Conservation (phyloP, 495 filamentous ascomycete species). For the Hypoxylon fragiforme region DNA sequence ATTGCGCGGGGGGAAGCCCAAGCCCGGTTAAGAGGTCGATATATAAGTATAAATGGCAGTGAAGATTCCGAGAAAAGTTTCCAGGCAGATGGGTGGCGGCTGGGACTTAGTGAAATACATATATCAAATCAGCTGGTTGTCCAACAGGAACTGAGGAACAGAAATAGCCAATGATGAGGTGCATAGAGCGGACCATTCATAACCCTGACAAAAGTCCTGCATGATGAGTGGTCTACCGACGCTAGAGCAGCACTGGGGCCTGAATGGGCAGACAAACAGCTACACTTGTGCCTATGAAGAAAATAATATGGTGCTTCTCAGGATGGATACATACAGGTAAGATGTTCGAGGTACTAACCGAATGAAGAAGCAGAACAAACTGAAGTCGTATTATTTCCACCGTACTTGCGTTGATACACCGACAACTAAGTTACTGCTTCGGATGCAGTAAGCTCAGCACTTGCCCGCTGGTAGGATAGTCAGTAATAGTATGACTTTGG, state of each 20-base stretch:
- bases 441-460: constrained; percentile 36
- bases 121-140: constrained; percentile 39
- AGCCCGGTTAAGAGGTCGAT: constrained; percentile 27
- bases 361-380: constrained; percentile 24
- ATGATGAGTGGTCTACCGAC: constrained; percentile 46
- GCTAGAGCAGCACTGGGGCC: constrained; percentile 34
- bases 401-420: constrained; percentile 33
- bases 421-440: constrained; percentile 31
- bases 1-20: constrained; percentile 15
- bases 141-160: constrained; percentile 37
- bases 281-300: constrained; percentile 23
- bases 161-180: constrained; percentile 43
- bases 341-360: constrained; percentile 18
- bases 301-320: constrained; percentile 22
- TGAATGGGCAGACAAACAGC: constrained; percentile 32
- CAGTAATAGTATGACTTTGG: constrained; percentile 14
- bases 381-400: constrained; percentile 32
- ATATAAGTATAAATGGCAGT: constrained; percentile 22
- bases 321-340: constrained; percentile 30
- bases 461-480: constrained; percentile 25
- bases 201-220: constrained; percentile 39
- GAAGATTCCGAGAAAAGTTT: constrained; percentile 30
- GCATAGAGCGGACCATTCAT: constrained; percentile 48
- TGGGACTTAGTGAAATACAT: constrained; percentile 34
- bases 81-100: constrained; percentile 30